Evolutionary conservation across 768 basidiomycete genomes (phyloP), one percentile per base, ranked within the genome.

Genomic region (Amanita brunnescens): DNA sequence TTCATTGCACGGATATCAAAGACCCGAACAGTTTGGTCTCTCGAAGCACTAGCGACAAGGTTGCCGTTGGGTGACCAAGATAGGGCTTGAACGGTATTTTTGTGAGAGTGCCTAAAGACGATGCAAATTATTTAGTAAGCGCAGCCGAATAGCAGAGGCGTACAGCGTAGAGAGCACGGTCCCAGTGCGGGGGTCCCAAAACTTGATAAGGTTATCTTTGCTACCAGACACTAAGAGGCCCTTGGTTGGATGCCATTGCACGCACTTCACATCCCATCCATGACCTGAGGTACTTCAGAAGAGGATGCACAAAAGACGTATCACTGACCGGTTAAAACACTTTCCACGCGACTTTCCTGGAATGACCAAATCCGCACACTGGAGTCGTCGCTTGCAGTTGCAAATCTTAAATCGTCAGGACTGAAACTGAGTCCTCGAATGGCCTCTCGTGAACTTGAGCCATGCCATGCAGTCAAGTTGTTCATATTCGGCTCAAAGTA

Each of bases 401-500:
- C 95, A 64, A 98, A 97, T 34, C 89, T 73, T 24, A 78, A 77
- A 62, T 99, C 96, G 62, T 96, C 84, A 12, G 94, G 92, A 59
- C 90, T 89, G 65, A 95, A 98, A 54, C 80, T 88, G 32, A 97
- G 71, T 0, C 91, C 93, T 33, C 95, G 80, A 54, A 97, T 89
- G 6, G 92, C 90, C 66, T 97, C 95, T n/a, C 87, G 77, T n/a
- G 72, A 73, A 24, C 64, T 71, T 48, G 96, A 95, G 0, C 92
- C 96, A 40, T 85, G 78, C 81, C 92, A 95, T 14, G 90, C 90
- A 5, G 88, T 91, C 59, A 99, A 70, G 64, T 99, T 99, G 75
- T 97, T 99, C 89, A 98, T 93, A 67, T 97, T 96, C 30, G 91
- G 91, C 58, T 97, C 93, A 63, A 97, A 99, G 70, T 98, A 99